A percentile compares a stretch with the other conserved stretches of the same genome.
phyloP scores from a whole-genome alignment of 805 yeast species.

The Yamadazyma scolyti region DNA sequence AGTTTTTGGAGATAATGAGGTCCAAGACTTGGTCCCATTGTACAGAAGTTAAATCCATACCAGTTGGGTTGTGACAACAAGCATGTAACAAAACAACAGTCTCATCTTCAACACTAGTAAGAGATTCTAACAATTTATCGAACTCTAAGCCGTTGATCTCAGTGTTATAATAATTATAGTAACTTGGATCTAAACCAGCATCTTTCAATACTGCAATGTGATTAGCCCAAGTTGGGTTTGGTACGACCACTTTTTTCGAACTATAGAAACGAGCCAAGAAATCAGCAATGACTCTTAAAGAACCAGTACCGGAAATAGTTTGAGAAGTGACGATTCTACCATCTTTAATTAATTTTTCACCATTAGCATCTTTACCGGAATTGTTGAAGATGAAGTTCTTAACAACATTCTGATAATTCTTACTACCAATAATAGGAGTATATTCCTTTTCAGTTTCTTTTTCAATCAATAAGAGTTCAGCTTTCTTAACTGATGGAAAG shows the following conservation, averaged over 20 bases:
- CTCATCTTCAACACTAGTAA: constrained; percentile 52
- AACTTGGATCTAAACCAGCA: constrained; percentile 61
- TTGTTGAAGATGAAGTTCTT: constrained; percentile 69
- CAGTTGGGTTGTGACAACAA: constrained; percentile 97
- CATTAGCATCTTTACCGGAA: constrained; percentile 46
- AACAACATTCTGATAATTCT: constrained; percentile 62
- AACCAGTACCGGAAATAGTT: constrained; percentile 94
- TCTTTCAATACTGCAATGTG: constrained; percentile 76
- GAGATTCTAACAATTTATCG: constrained; percentile 58
- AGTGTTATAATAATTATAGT: constrained; percentile 70
- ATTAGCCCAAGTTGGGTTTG: constrained; percentile 94
- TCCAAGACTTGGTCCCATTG: constrained; percentile 79
- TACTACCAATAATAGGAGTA: constrained; percentile 80
- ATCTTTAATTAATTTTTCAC: constrained; percentile 52
- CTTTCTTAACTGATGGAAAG: constrained; percentile 68
- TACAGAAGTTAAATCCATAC: constrained; percentile 79
- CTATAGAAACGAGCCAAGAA: constrained; percentile 62
- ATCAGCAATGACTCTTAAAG: constrained; percentile 79
- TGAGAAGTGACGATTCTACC: constrained; percentile 78
- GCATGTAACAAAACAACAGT: constrained; percentile 80
- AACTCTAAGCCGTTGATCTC: constrained; percentile 60
- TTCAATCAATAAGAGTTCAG: constrained; percentile 51
- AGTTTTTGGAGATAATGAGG: constrained; percentile 51
- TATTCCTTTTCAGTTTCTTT: constrained; percentile 72
- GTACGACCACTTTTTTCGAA: constrained; percentile 58